phyloP scores from a whole-genome alignment of 495 filamentous ascomycete species.

The Collariella sp. region DNA sequence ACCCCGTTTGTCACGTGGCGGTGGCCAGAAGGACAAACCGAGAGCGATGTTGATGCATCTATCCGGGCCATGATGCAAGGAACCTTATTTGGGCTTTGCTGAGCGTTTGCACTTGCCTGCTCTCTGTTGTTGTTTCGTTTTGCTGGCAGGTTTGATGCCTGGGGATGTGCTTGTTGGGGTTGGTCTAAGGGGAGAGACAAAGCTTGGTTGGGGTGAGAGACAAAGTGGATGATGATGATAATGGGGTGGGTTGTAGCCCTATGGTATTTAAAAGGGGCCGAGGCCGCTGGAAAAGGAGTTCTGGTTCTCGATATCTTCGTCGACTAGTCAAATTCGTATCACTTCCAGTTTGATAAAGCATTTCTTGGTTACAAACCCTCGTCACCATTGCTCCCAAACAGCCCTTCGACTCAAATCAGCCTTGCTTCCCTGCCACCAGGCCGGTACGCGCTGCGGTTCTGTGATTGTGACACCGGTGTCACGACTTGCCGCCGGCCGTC shows the following conservation, averaged over 20 bases:
- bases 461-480: constrained; percentile 1
- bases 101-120: constrained; percentile 9
- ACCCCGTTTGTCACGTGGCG: constrained; percentile 8
- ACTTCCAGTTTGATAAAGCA: no score
- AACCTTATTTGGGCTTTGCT: constrained; percentile 14
- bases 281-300: no score
- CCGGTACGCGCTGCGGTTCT: neutral
- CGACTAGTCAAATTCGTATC: no score
- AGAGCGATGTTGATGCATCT: neutral
- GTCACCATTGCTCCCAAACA: no score
- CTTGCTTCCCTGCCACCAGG: neutral
- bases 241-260: no score
- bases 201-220: no score
- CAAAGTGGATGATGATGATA: no score
- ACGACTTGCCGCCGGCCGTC: constrained; percentile 6
- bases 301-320: no score
- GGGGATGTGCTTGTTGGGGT: neutral
- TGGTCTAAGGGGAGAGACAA: no score
- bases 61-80: neutral
- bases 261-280: no score
- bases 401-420: neutral
- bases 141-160: neutral
- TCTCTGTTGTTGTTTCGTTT: neutral
- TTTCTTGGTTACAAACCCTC: no score
- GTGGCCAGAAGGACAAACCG: neutral